phyloP scores from a whole-genome alignment of 805 yeast genomes.

The Candida tibetensis region DNA sequence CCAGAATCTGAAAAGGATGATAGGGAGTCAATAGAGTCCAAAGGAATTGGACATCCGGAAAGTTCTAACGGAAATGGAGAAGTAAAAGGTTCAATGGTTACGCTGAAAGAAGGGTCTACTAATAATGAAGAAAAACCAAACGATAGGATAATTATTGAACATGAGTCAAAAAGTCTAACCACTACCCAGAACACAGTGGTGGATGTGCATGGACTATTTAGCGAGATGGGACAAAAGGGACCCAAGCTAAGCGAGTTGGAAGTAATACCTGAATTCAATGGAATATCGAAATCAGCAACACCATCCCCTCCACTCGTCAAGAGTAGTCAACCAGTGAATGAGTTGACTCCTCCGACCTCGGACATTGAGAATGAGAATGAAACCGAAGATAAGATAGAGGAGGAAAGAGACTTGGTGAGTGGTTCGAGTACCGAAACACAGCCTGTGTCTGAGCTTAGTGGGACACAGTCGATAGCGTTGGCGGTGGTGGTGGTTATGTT shows the following conservation, averaged over 20 bases:
- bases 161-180: constrained; percentile 4
- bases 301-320: background rate
- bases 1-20: background rate
- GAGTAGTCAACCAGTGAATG: background rate
- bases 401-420: background rate
- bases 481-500: constrained; percentile 6
- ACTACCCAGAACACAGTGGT: constrained; percentile 12
- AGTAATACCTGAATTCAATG: background rate
- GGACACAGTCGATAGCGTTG: constrained; percentile 5
- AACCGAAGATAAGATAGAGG: background rate
- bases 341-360: constrained; percentile 2
- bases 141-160: background rate
- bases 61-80: background rate
- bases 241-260: background rate
- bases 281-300: background rate
- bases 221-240: constrained; percentile 3
- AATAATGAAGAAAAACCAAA: no score
- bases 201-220: constrained; percentile 12
- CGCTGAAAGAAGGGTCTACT: background rate
- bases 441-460: constrained; percentile 2
- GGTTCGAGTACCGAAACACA: background rate
- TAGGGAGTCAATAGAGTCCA: no score
- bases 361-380: background rate
- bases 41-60: no score
- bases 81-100: background rate